A percentile compares a stretch with the other conserved stretches of the same genome.
phyloP scores from a whole-genome alignment of 306 rosid genomes.

The Astragalus membranaceus region DNA sequence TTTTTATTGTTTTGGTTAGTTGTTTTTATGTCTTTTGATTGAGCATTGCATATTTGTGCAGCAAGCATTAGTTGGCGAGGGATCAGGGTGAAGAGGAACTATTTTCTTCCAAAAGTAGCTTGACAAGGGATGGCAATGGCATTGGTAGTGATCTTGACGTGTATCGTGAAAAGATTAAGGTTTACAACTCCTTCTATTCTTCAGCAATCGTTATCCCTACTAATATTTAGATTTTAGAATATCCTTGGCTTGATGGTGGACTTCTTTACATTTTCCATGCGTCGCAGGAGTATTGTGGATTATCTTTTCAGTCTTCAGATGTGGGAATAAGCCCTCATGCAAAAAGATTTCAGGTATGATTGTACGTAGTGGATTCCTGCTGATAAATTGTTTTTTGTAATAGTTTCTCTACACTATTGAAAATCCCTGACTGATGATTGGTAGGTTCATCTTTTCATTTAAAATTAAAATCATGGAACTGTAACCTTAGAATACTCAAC shows the following conservation, averaged over 20 bases:
- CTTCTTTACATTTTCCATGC: conserved; percentile 9
- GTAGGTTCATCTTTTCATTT: background rate
- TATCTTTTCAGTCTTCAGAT: conserved; percentile 40
- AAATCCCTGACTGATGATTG: conserved; percentile 2
- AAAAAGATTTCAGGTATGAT: conserved; percentile 74
- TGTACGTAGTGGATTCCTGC: background rate
- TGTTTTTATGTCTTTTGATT: conserved; percentile 11
- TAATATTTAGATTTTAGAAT: background rate
- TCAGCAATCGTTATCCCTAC: background rate
- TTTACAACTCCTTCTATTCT: conserved; percentile 18
- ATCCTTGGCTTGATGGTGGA: conserved; percentile 11
- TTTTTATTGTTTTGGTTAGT: background rate
- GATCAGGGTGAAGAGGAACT: conserved; percentile 83
- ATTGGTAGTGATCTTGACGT: conserved; percentile 52
- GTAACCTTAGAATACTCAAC: background rate
- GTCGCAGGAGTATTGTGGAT: conserved; percentile 60
- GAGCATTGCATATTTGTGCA: conserved; percentile 28
- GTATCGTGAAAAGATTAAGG: conserved; percentile 72
- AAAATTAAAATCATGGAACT: background rate
- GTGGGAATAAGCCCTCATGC: conserved; percentile 45
- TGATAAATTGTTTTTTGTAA: background rate
- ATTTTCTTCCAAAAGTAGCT: conserved; percentile 62
- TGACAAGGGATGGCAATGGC: conserved; percentile 48
- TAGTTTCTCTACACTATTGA: background rate
- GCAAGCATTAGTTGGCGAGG: conserved; percentile 98